Percentiles rank a stretch among this genome's conserved stretches.
phyloP scores from a whole-genome alignment of 2,329 filamentous ascomycete genomes.

The Stenocarpella maydis region DNA sequence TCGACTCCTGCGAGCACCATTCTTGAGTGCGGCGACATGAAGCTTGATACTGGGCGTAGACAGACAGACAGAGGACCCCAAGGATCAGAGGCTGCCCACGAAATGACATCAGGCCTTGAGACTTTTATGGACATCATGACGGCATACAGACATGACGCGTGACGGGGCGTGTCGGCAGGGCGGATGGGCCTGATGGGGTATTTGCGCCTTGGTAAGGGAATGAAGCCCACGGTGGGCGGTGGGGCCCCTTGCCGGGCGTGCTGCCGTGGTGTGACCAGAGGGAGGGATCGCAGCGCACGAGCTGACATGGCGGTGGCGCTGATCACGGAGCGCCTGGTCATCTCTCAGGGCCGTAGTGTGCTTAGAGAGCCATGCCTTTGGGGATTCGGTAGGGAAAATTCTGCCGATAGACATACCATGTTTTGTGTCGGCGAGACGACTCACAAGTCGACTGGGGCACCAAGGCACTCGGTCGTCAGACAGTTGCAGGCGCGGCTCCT shows the following conservation, averaged over 20 bases:
- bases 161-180: conserved; percentile 8
- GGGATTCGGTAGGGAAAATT: conserved; percentile 19
- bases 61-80: background rate
- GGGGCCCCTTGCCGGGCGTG: background rate
- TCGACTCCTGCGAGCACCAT: background rate
- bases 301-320: conserved; percentile 27
- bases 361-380: background rate
- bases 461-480: conserved; percentile 2
- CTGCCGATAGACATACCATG: conserved; percentile 22
- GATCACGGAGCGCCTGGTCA: background rate
- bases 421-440: conserved; percentile 14
- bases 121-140: conserved; percentile 17
- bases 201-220: conserved; percentile 4
- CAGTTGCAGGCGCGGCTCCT: conserved; percentile 18
- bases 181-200: conserved; percentile 18
- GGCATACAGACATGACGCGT: conserved; percentile 21
- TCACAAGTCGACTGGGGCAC: too few relatives aligned
- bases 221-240: conserved; percentile 7
- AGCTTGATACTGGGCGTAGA: background rate
- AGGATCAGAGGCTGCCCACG: background rate
- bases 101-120: conserved; percentile 22
- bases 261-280: conserved; percentile 11
- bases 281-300: conserved; percentile 18
- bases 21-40: background rate
- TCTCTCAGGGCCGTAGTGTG: background rate